phyloP scores from a whole-genome alignment of 331 rosid species.

The Spiraea crenata region DNA sequence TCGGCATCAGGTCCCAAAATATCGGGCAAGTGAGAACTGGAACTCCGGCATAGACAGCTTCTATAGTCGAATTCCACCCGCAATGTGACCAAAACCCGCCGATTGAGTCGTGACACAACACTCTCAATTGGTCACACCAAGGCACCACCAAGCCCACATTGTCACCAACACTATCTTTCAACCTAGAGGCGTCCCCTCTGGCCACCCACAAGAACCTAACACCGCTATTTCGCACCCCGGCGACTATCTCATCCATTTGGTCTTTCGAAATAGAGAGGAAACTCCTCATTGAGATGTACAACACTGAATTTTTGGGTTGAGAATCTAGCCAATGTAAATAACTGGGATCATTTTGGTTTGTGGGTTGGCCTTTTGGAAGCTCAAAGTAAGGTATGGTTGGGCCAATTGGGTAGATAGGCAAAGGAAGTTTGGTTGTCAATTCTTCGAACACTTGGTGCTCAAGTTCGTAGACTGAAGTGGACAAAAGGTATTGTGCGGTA shows the following conservation, averaged over 20 bases:
- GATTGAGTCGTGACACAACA: constrained; percentile 41
- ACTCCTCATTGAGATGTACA: constrained; percentile 53
- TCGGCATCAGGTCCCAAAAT: constrained; percentile 31
- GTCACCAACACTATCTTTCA: constrained; percentile 25
- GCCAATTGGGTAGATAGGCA: constrained; percentile 49
- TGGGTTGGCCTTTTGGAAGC: constrained; percentile 2
- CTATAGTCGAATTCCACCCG: constrained; percentile 53
- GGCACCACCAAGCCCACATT: constrained; percentile 38
- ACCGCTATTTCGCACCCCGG: constrained; percentile 36
- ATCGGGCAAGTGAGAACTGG: constrained; percentile 43
- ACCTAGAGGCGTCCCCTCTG: constrained; percentile 31
- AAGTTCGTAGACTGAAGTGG: constrained; percentile 50
- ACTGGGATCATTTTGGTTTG: constrained; percentile 7
- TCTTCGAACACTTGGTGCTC: constrained; percentile 43
- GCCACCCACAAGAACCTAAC: constrained; percentile 44
- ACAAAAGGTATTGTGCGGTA: constrained; percentile 43
- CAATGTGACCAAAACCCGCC: constrained; percentile 55
- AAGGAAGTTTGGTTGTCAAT: constrained; percentile 34
- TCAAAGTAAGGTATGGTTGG: constrained; percentile 54
- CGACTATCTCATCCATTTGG: constrained; percentile 46
- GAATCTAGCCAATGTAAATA: constrained; percentile 41
- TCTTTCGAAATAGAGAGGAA: constrained; percentile 34
- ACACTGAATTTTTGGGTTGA: constrained; percentile 45
- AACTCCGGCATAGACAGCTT: constrained; percentile 44
- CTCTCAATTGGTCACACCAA: constrained; percentile 62